Conservation (phyloP, 129 eudicot species). For the Flaveria linearis region DNA sequence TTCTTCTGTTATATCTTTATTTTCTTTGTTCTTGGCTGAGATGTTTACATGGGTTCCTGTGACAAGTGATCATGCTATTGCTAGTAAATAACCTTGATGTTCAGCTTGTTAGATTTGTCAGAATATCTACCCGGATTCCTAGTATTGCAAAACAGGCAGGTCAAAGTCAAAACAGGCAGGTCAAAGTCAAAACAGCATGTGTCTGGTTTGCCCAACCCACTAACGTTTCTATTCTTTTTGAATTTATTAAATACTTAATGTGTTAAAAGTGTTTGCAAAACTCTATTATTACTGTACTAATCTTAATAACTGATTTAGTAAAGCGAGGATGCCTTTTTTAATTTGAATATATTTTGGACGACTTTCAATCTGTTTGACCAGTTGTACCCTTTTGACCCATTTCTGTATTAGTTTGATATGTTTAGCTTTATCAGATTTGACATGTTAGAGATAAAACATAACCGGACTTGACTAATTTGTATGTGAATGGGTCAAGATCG, state of each 20-base stretch:
- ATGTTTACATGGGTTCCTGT: background rate
- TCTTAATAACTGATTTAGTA: background rate
- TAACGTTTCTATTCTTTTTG: background rate
- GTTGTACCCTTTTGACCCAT: background rate
- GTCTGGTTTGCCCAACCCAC: background rate
- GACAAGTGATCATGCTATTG: background rate
- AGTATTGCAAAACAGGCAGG: background rate
- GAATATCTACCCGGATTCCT: background rate
- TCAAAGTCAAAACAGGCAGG: background rate
- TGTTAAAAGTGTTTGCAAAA: background rate
- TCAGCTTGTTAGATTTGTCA: background rate
- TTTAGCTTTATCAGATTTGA: background rate
- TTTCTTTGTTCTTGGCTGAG: background rate
- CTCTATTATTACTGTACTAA: background rate
- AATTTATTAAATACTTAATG: background rate
- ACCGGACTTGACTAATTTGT: background rate
- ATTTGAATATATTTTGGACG: background rate
- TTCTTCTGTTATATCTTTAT: background rate
- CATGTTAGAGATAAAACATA: background rate
- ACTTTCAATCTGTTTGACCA: background rate
- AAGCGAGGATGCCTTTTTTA: background rate
- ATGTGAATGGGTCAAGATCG: background rate
- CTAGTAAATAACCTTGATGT: constrained; percentile 1
- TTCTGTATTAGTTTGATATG: background rate
- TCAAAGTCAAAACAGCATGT: background rate